Conservation (phyloP, 345 rosid species). For the Dipteronia sinensis region DNA sequence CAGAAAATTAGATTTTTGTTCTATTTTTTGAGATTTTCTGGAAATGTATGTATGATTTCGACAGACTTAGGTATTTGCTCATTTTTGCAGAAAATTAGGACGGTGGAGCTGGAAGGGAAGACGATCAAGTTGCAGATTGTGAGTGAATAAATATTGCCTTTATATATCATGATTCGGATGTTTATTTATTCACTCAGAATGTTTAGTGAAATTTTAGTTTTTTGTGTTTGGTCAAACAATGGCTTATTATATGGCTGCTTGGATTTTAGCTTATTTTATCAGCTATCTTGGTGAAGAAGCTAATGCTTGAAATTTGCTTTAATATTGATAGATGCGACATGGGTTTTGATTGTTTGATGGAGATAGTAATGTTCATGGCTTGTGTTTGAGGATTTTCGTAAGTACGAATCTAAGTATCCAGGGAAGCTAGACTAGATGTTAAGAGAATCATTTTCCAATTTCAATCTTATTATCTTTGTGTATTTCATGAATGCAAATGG, state of each 20-base stretch:
- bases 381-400: neutral
- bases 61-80: neutral
- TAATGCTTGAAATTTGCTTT: neutral
- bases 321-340: neutral
- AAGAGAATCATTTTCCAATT: neutral
- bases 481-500: neutral
- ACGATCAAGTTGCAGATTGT: conserved; percentile 79
- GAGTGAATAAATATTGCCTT: conserved; percentile 23
- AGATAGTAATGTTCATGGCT: neutral
- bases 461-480: neutral
- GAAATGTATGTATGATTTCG: conserved; percentile 1
- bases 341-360: neutral
- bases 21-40: conserved; percentile 8
- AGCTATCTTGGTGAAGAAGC: too few relatives aligned
- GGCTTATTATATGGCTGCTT: neutral
- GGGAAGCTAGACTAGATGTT: neutral
- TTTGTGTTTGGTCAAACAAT: neutral
- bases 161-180: neutral
- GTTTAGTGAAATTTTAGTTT: neutral
- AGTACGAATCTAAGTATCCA: too few relatives aligned
- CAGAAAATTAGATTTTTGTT: neutral
- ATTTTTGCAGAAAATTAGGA: conserved; percentile 63
- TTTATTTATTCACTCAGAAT: too few relatives aligned
- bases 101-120: conserved; percentile 80
- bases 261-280: neutral